A percentile compares a stretch with the other conserved stretches of the same genome.
phyloP scores from a whole-genome alignment of 2,329 filamentous ascomycete genomes.

The Hypoxylon sp. region DNA sequence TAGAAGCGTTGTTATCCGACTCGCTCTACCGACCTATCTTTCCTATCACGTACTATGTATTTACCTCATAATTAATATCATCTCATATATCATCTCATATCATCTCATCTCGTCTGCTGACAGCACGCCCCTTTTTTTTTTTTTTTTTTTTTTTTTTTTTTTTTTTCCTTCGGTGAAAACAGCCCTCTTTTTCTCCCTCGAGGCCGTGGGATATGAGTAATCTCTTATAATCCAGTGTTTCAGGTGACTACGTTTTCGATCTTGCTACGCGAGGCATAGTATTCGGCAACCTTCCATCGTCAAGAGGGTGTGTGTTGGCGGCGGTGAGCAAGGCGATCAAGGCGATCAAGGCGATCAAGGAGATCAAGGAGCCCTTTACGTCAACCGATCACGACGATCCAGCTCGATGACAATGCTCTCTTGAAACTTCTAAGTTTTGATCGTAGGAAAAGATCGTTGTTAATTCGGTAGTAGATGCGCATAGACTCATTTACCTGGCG shows the following conservation, averaged over 20 bases:
- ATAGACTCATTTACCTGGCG: background rate
- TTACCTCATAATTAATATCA: slow-evolving; percentile 8
- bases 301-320: slow-evolving; percentile 19
- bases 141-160: background rate
- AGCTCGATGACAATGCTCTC: background rate
- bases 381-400: slow-evolving; percentile 4
- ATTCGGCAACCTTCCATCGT: background rate
- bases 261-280: background rate
- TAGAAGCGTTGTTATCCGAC: slow-evolving; percentile 11
- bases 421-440: background rate
- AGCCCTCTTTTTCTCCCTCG: background rate
- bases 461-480: background rate
- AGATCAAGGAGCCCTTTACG: slow-evolving; percentile 10
- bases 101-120: slow-evolving; percentile 3
- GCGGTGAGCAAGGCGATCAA: slow-evolving; percentile 18
- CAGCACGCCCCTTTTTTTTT: background rate
- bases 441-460: background rate
- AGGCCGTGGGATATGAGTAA: slow-evolving; percentile 1
- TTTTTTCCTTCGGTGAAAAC: background rate
- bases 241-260: background rate
- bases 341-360: slow-evolving; percentile 15
- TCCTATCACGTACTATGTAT: background rate
- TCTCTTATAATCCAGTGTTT: slow-evolving; percentile 2
- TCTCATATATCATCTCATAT: background rate
- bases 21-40: background rate